Base-by-base conservation (phyloP, 2,329 filamentous ascomycete species). In the Fusarium secorum region DNA sequence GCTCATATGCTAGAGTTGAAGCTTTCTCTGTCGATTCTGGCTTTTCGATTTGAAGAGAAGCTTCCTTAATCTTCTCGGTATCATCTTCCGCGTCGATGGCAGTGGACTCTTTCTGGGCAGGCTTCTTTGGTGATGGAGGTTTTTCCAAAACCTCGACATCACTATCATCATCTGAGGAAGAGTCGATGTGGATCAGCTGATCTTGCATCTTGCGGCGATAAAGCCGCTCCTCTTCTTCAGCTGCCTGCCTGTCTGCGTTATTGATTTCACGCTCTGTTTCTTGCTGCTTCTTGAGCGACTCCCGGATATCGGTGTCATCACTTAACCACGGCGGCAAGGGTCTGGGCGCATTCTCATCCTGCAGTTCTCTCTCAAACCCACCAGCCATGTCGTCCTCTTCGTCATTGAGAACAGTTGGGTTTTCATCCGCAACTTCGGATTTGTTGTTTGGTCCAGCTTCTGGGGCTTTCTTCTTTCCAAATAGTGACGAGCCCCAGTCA, bases 311-410 rank as follows among this genome's bases (percentile, higher is more conserved):
- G 4, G 86, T 85, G 10, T 89, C 81, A 67, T 89, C 87, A 5
- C 83, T 81, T 75, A 96, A 87, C 93, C 93, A 96, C 1, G 93
- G 93, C 3, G 93, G 93, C 11, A 95, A 77, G 1, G 91, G 90
- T n/a, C 83, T 85, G 3, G 87, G 83, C 7, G 78, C 80, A 78
- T 85, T 78, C 67, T 84, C 76, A 74, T 78, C 75, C 14, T 79
- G 76, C 7, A 74, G 62, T 26, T 85, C 84, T 70, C 84, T 88
- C 60, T 91, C 87, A 74, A 94, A 93, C 0, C 91, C 92, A 26
- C 91, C 91, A 39, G 88, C 86, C 65, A 83, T 79, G 10, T 88
- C 86, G 56, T 87, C 80, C 7, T 80, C 70, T 7, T 79, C 68
- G 58, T 18, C 79, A 70, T 33, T 80, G 67, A 59, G 60, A 65